A percentile compares a stretch with the other conserved stretches of the same genome.
phyloP scores from a whole-genome alignment of 2,329 filamentous ascomycete species.

The Cordyceps fumosorosea region DNA sequence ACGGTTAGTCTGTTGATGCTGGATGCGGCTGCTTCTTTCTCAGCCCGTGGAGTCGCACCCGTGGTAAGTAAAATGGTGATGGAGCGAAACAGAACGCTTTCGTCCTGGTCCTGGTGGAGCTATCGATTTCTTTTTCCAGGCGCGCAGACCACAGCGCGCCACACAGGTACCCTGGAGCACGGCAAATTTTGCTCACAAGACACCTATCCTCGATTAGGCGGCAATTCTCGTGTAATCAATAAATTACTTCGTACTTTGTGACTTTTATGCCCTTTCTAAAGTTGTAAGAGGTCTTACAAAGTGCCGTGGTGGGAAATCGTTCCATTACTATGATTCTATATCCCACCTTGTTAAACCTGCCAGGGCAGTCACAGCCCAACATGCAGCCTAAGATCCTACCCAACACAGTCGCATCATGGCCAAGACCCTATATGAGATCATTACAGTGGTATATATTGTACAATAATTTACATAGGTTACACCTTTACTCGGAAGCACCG shows the following conservation, averaged over 20 bases:
- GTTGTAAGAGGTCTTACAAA: too few relatives aligned
- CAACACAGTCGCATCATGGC: not conserved
- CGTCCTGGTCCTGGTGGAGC: slow-evolving; percentile 2
- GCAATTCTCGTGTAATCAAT: too few relatives aligned
- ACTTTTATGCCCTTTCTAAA: too few relatives aligned
- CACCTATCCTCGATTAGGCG: too few relatives aligned
- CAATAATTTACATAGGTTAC: slow-evolving; percentile 6
- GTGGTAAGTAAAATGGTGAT: not conserved
- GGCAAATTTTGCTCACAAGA: not conserved
- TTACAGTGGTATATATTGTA: slow-evolving; percentile 7
- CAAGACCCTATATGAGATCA: not conserved
- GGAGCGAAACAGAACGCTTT: too few relatives aligned
- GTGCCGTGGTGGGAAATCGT: too few relatives aligned
- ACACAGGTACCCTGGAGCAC: not conserved
- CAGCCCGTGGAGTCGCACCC: not conserved
- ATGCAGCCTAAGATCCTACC: not conserved
- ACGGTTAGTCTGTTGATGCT: not conserved
- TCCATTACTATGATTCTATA: too few relatives aligned
- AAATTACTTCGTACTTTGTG: too few relatives aligned
- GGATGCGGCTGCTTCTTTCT: not conserved
- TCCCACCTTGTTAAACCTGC: not conserved
- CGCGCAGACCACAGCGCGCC: not conserved
- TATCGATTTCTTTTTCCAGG: not conserved
- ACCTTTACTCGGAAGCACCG: slow-evolving; percentile 29
- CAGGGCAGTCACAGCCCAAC: not conserved